Percentiles rank a stretch among this genome's conserved stretches.
phyloP scores from a whole-genome alignment of 1,284 basidiomycete species.

The Pseudozyma hubeiensis region DNA sequence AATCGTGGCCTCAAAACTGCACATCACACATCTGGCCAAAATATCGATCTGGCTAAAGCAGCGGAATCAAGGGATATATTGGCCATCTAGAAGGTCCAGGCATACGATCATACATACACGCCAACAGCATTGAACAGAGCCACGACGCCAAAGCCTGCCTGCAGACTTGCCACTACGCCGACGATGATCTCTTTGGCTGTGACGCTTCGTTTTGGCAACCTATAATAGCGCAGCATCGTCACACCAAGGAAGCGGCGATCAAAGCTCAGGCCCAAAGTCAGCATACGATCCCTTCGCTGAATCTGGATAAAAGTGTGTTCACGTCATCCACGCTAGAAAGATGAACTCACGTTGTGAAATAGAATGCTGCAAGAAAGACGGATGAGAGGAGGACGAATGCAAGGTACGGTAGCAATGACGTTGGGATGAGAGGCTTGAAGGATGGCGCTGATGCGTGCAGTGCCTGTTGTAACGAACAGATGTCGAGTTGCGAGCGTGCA shows the following conservation, averaged over 20 bases:
- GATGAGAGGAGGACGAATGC: conserved; percentile 50
- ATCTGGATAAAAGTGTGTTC: too few species aligned
- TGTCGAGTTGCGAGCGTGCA: too few species aligned
- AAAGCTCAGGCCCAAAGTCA: not conserved
- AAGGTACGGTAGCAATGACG: conserved; percentile 45
- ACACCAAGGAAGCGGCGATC: not conserved
- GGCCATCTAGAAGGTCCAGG: not conserved
- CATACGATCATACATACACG: conserved; percentile 51
- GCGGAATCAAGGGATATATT: conserved; percentile 17
- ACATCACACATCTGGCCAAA: too few species aligned
- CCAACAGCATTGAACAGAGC: conserved; percentile 65
- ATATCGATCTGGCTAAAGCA: not conserved
- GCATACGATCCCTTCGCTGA: not conserved
- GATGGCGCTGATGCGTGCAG: conserved; percentile 33
- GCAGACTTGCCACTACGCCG: conserved; percentile 46
- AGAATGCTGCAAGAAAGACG: conserved; percentile 59
- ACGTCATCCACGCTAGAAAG: not conserved
- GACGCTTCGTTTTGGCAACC: conserved; percentile 46
- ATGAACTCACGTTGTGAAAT: conserved; percentile 61
- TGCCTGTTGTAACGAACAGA: conserved; percentile 18
- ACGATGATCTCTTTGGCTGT: conserved; percentile 44
- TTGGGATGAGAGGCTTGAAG: conserved; percentile 49
- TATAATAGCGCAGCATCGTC: conserved; percentile 6
- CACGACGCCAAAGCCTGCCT: conserved; percentile 60
- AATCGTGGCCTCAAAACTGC: too few species aligned